These are phyloP conservation scores for Colletotrichum tropicale DNA, from an alignment of 2,329 filamentous ascomycete genomes.

Conservation along the genomic window DNA sequence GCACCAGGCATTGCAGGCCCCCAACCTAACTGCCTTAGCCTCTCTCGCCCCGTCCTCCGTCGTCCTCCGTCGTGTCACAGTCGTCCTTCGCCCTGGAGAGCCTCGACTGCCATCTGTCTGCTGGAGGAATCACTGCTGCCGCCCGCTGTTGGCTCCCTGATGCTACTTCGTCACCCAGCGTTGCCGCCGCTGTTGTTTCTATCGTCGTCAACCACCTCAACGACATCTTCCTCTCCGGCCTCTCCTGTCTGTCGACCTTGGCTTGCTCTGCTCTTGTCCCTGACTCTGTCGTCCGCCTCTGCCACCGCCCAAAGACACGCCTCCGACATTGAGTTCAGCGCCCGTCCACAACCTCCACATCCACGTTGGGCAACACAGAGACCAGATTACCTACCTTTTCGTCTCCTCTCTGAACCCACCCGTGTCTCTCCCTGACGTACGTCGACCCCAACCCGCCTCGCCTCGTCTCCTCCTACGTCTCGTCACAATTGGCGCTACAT, in stretches of 20 bases:
- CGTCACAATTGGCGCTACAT: not conserved
- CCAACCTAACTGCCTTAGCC: not conserved
- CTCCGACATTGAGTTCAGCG: not conserved
- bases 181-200: not conserved
- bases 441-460: not conserved
- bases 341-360: not conserved
- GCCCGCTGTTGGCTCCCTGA: not conserved
- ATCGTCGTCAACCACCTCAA: not conserved
- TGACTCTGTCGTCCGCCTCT: not conserved
- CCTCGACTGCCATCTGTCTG: not conserved
- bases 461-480: not conserved
- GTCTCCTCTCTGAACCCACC: not conserved
- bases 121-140: not conserved
- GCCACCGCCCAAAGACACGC: not conserved
- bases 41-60: not conserved
- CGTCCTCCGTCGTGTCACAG: not conserved
- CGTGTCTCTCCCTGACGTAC: conserved; percentile 2
- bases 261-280: not conserved
- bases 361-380: not conserved
- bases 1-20: not conserved
- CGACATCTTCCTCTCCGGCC: not conserved
- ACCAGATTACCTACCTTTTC: not conserved
- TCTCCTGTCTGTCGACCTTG: not conserved
- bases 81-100: not conserved
- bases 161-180: not conserved